Percentiles rank a stretch among this genome's conserved stretches.
Conservation (phyloP, 148 eudicot species). For the Chenopodium quinoa region DNA sequence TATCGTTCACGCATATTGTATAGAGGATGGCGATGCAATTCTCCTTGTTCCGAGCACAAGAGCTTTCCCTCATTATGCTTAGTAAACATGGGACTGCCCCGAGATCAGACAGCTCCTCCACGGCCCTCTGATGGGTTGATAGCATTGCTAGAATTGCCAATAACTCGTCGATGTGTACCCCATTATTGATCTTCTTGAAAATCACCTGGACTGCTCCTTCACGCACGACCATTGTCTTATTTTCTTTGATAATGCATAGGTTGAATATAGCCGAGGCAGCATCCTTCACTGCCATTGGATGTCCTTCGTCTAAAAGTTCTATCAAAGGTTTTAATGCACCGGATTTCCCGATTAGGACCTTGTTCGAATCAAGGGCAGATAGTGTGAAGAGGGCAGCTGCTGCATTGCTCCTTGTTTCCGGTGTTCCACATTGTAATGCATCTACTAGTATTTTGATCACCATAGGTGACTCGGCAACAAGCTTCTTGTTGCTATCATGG, state of each 20-base stretch:
- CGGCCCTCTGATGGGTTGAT: conserved; percentile 60
- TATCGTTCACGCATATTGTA: conserved; percentile 59
- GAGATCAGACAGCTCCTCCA: conserved; percentile 74
- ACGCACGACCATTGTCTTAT: conserved; percentile 67
- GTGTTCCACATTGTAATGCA: conserved; percentile 56
- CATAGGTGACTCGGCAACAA: conserved; percentile 75
- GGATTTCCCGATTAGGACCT: conserved; percentile 68
- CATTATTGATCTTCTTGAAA: conserved; percentile 50
- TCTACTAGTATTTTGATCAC: conserved; percentile 65
- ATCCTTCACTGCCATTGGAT: conserved; percentile 74
- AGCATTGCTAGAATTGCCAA: conserved; percentile 87
- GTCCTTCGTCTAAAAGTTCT: conserved; percentile 69
- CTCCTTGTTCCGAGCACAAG: conserved; percentile 76
- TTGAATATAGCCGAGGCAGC: conserved; percentile 87
- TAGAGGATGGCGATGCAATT: conserved; percentile 74
- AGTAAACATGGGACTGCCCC: conserved; percentile 62
- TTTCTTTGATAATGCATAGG: conserved; percentile 81
- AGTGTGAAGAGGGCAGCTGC: conserved; percentile 94
- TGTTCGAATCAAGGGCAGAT: conserved; percentile 89
- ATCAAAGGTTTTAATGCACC: conserved; percentile 72
- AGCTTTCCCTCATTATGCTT: conserved; percentile 53
- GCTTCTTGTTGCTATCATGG: conserved; percentile 87
- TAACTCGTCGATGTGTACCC: conserved; percentile 66
- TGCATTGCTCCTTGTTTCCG: conserved; percentile 76
- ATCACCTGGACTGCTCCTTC: conserved; percentile 81